phyloP scores from a whole-genome alignment of 192 early-diverging fungal species.

The Mortierella claussenii region DNA sequence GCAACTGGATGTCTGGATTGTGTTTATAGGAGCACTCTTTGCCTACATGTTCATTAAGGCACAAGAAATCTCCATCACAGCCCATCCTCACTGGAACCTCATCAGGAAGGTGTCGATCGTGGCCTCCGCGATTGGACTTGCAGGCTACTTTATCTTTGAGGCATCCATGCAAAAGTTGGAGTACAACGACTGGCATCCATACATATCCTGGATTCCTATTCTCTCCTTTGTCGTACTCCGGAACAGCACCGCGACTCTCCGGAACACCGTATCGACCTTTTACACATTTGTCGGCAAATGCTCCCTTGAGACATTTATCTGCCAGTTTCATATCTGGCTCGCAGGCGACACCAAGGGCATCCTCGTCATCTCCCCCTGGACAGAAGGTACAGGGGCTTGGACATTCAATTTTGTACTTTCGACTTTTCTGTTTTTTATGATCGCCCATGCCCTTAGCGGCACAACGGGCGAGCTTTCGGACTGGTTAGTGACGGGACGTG shows the following conservation, averaged over 20 bases:
- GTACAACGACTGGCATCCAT: conserved; percentile 77
- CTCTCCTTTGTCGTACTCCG: conserved; percentile 73
- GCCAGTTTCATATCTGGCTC: conserved; percentile 83
- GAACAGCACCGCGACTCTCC: conserved; percentile 65
- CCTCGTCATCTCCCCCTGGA: conserved; percentile 65
- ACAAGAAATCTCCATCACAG: conserved; percentile 48
- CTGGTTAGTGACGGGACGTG: conserved; percentile 38
- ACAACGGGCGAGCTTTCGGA: conserved; percentile 56
- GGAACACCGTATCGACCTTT: conserved; percentile 63
- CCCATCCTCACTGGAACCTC: conserved; percentile 54
- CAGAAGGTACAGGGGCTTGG: conserved; percentile 51
- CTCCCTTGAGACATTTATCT: conserved; percentile 81
- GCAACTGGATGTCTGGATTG: conserved; percentile 72
- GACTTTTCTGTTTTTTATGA: conserved; percentile 59
- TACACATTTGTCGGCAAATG: conserved; percentile 70
- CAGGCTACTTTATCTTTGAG: conserved; percentile 67
- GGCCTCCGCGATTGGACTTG: conserved; percentile 51
- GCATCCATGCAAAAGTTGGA: conserved; percentile 61
- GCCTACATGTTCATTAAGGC: conserved; percentile 63
- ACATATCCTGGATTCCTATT: conserved; percentile 69
- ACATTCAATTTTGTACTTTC: conserved; percentile 60
- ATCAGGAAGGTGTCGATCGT: conserved; percentile 48
- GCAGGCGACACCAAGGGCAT: conserved; percentile 81
- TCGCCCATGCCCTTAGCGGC: conserved; percentile 59
- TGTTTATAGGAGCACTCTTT: conserved; percentile 73